Evolutionary conservation across 805 yeast species (phyloP), one percentile per base, ranked within the genome.

Genomic region (Ogataea nakhonphanomensis): DNA sequence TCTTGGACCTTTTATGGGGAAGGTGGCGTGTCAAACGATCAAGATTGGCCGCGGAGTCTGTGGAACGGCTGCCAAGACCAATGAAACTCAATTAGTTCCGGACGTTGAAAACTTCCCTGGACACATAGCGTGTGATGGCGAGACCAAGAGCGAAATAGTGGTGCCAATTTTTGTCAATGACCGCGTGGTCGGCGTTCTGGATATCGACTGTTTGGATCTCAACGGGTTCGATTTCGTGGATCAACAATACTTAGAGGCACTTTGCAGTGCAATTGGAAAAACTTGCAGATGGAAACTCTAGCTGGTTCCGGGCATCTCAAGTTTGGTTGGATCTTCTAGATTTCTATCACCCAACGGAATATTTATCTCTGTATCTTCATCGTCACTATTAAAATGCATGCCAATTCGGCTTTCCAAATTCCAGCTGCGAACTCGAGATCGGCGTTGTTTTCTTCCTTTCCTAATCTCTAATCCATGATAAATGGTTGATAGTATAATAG

Each of bases 51-150:
- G 66, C 43, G 99, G 99, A 10, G 98, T 91, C 0, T 93, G 98
- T 65, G 98, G 99, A 5, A 66, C 76, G 1, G 95, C 96, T 2
- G 96, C 95, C 0, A 45, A 56, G 0, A 48, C 67, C 1, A 61
- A 62, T 40, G 39, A 59, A 31, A 84, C 95, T 1, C 95, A 88
- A 57, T 55, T 89, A 6, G 96, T 91, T 8, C 69, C 73, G 1
- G 77, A 91, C 58, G 98, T 91, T 2, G 70, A 82, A 14, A 59
- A 74, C 50, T 88, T 78, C 53, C 95, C 95, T 0, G 95, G 95
- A 1, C 98, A 91, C 58, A 93, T 91, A 49, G 98, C 98, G 0
- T 91, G 99, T 65, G 99, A 93, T 64, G 95, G 96, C 0, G 95
- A 81, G 43, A 91, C 98, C 0, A 74, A 83, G 48, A 84, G 95